Base-by-base conservation (phyloP, 2,329 filamentous ascomycete genomes). In the Phoma sp. region DNA sequence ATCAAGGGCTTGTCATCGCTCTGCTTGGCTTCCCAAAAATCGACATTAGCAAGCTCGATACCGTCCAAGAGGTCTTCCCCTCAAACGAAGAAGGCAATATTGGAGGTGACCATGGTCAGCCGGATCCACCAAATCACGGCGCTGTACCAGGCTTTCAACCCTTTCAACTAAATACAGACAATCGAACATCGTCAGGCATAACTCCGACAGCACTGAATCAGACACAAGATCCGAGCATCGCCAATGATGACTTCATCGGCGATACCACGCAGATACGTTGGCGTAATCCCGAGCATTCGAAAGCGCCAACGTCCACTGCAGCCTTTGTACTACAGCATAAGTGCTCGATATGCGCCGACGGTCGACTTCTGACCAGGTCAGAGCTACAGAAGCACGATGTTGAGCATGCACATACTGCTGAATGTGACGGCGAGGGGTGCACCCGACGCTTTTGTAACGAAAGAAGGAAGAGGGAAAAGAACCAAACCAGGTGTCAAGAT, bases 241-340 rank as follows among this genome's bases (percentile, higher is more conserved):
- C 35, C 18, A 50, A 57, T 2, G 65, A 65, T 11, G 65, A 59
- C 35, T 60, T 66, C 30, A 32, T 70, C 1, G 58, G 64, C 14
- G 47, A 57, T 4, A 72, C 68, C 2, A 72, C 69, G 1, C 55
- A 64, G 3, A 55, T 73, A 4, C 59, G 67, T 14, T 73, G 68
- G 66, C 52, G 23, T 0, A 41, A 59, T n/a, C 57, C 63, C 2
- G 63, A 63, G 5, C 39, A 48, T 0, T 36, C 24, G 11, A 40
- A 53, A 4, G 54, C 55, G 7, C 54, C 55, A 7, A 49, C 27
- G 22, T 27, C 11, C 40, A 55, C 57, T 6, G 35, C 46, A 1
- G 37, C 50, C 1, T 48, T 49, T 4, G 55, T 70, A 2, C 25
- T 69, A 1, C 51, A 59, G 18, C 56, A 58, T 40, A 57, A 52